A percentile compares a stretch with the other conserved stretches of the same genome.
These are phyloP conservation scores for Eleusine indica DNA, from an alignment of 176 grass and related monocot species.

Conservation along the genomic window DNA sequence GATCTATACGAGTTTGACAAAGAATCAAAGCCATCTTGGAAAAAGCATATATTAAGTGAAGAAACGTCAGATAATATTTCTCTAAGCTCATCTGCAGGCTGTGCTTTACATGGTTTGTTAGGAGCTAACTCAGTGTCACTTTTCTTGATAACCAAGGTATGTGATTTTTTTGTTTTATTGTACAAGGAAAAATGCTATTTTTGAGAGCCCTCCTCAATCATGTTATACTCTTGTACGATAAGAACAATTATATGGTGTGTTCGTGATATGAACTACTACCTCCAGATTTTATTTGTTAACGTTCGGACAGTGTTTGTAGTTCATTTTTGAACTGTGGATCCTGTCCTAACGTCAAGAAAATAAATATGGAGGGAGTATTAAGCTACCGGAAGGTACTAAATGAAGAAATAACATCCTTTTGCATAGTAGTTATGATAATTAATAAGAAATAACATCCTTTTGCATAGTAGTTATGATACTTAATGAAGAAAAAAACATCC, in stretches of 20 bases:
- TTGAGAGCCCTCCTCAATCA: neutral
- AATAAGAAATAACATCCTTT: too few relatives aligned
- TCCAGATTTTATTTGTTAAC: too few relatives aligned
- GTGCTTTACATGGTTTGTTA: conserved; percentile 63
- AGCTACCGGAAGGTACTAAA: neutral
- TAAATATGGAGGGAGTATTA: neutral
- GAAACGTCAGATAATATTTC: conserved; percentile 53
- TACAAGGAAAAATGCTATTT: neutral
- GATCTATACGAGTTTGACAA: conserved; percentile 93
- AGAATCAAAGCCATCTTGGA: conserved; percentile 90
- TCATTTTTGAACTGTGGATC: too few relatives aligned
- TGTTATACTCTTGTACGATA: conserved; percentile 5
- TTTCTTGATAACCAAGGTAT: conserved; percentile 94
- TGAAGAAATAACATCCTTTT: too few relatives aligned
- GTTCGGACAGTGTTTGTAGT: too few relatives aligned
- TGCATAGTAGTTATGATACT: neutral
- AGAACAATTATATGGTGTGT: neutral
- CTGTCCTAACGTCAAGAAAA: too few relatives aligned
- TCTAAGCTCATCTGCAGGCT: conserved; percentile 68
- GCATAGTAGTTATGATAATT: neutral
- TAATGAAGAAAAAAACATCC: neutral
- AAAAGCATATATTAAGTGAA: conserved; percentile 91
- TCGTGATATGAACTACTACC: neutral
- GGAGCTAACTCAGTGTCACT: conserved; percentile 87
- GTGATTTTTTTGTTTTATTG: conserved; percentile 17